Evolutionary conservation across 2,329 filamentous ascomycete species (phyloP), one percentile per base, ranked within the genome.

Genomic region (Pestalotiopsis sp.): DNA sequence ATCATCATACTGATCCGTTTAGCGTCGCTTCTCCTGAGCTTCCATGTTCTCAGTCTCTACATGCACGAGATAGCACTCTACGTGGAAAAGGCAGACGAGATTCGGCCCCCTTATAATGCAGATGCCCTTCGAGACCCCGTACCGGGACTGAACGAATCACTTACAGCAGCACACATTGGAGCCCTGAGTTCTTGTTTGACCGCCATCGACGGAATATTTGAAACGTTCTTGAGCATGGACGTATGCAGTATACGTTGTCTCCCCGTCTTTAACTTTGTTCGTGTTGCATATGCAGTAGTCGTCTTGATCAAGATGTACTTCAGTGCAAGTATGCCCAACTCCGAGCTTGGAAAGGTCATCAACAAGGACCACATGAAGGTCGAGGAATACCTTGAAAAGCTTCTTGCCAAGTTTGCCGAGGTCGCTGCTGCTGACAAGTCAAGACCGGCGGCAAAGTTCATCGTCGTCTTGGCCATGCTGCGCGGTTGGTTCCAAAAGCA

Each of bases 31-130:
- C 81, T 83, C 20, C 85, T 94, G 72, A 87, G 87, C 70, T 90
- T 93, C 72, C 83, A 90, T 71, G 86, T 91, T 2, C 77, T 93
- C 45, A 91, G 86, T 70, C 82, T 95, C 3, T 94, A 92, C 76
- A 90, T 94, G 82, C 91, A 95, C 77, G 93, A 95, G 78, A 88
- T 93, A 66, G 90, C 88, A 2, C 87, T 95, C 71, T 90, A 93
- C 71, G 83, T 87, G 9, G 90, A 92, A 66, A 86, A 88, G 70
- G 83, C 82, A 23, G 83, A 89, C 7, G 85, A 90, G 31, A 85
- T 87, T 73, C 80, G 75, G 69, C 82, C 82, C 23, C 83, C 83
- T 7, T 83, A 83, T 74, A 83, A 81, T 75, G 79, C 82, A n/a
- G 82, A 83, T 9, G 78, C 81, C 60, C 75, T 86, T 38, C 79